A percentile compares a stretch with the other conserved stretches of the same genome.
Evolutionary conservation across 345 rosid species (phyloP).

Genomic region (Citrus cavaleriei): DNA sequence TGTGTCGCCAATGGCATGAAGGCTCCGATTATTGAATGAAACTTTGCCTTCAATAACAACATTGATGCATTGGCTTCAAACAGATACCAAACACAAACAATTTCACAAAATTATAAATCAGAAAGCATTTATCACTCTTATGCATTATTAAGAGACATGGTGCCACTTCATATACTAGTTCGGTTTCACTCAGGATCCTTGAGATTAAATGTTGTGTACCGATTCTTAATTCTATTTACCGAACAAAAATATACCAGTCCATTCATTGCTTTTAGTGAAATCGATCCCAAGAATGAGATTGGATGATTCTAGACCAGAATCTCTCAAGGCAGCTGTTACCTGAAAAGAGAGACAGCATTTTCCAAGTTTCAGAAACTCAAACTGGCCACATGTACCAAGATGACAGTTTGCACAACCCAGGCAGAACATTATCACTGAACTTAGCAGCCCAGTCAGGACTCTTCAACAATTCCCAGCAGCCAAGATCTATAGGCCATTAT

Average conservation of each 20-base stretch:
- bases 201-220: not conserved
- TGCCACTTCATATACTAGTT: not conserved
- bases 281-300: slow-evolving; percentile 83
- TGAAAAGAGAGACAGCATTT: slow-evolving; percentile 13
- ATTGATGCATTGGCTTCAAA: slow-evolving; percentile 13
- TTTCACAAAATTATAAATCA: not conserved
- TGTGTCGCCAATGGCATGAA: slow-evolving; percentile 47
- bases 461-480: not conserved
- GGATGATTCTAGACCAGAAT: slow-evolving; percentile 83
- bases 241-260: slow-evolving; percentile 57
- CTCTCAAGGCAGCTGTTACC: slow-evolving; percentile 66
- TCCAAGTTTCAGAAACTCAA: not conserved
- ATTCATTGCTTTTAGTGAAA: slow-evolving; percentile 92
- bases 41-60: slow-evolving; percentile 36
- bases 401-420: not conserved
- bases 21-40: slow-evolving; percentile 58
- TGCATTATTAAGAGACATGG: not conserved
- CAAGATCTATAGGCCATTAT: not conserved
- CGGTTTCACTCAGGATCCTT: not conserved
- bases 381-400: not conserved
- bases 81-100: not conserved
- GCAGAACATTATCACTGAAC: not conserved
- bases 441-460: not conserved
- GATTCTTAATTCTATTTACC: not conserved
- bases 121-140: not conserved